Evolutionary conservation across 257 asterid species (phyloP).

Genomic region (Solanum phureja): DNA sequence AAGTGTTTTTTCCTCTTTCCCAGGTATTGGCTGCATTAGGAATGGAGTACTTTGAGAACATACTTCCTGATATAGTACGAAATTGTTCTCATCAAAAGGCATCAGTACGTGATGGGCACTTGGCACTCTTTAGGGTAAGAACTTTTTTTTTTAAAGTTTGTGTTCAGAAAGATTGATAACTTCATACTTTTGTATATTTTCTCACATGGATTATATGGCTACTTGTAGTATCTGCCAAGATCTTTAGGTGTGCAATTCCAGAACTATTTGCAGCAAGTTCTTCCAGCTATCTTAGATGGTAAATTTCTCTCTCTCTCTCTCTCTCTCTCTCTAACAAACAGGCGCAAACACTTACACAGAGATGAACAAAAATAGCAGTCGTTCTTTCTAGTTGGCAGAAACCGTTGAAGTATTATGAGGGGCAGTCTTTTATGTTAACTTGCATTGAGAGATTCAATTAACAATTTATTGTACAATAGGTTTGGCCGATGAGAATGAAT

Average conservation of each 20-base stretch:
- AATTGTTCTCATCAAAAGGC: slow-evolving; percentile 92
- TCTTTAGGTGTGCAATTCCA: slow-evolving; percentile 93
- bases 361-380: background rate
- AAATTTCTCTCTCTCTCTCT: background rate
- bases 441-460: background rate
- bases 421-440: background rate
- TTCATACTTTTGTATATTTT: background rate
- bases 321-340: background rate
- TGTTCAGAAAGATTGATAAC: background rate
- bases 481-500: slow-evolving; percentile 98
- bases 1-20: slow-evolving; percentile 5
- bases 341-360: background rate
- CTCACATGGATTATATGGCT: background rate
- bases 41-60: slow-evolving; percentile 62
- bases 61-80: slow-evolving; percentile 83
- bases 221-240: slow-evolving; percentile 82
- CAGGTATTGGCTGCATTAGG: slow-evolving; percentile 98
- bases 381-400: background rate
- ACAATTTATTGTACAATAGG: slow-evolving; percentile 36
- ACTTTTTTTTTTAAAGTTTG: background rate
- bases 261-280: slow-evolving; percentile 91
- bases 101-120: slow-evolving; percentile 89
- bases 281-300: slow-evolving; percentile 97
- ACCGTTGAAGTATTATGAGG: background rate
- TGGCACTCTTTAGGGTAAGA: slow-evolving; percentile 81